Base-by-base conservation (phyloP, 768 basidiomycete genomes). In the Pisolithus microcarpus region DNA sequence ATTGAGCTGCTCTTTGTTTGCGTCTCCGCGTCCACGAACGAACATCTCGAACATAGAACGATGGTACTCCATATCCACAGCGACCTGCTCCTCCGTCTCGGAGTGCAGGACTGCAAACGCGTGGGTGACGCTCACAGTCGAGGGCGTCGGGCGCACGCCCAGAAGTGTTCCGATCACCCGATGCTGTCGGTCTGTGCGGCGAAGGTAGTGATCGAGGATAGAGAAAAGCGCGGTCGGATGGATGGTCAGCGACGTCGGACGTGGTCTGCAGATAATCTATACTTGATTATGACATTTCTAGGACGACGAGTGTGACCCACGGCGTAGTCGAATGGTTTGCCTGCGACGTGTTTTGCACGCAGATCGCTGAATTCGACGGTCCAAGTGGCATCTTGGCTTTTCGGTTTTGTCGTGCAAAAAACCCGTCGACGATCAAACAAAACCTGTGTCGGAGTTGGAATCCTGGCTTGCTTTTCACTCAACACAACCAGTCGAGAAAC, bases 1-100 rank as follows among this genome's bases (percentile, higher is more conserved):
- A 46, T 84, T 81, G 66, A 95, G 91, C 64, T 84, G 86, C 26
- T 87, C 83, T 46, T 34, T 66, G 40, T 55, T 57, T 21, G 46
- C 64, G 81, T 87, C 45, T 84, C 88, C 68, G 82, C 90, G 65
- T 3, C 67, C 65, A 46, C 49, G 65, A 55, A 64, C 84, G 80
- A 69, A 91, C 46, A 97, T 75, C 54, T 97, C 93, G 61, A 88
- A 89, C 87, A 97, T 91, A 38, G 84, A 80, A 57, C 85, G 82
- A 65, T 94, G 92, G 70, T 97, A 96, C 46, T 95, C 92, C 84
- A 92, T 91, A 65, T 98, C 94, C 53, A 98, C 88, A 4, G 91
- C 91, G 39, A 95, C 90, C 70, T 92, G 91, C 62, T 95, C 90
- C 63, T 82, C 83, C 26, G 87, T 90, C 72, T 95, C 91, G 63